These are phyloP conservation scores for Yarrowia osloensis DNA, from an alignment of 805 yeast species.

Conservation along the genomic window DNA sequence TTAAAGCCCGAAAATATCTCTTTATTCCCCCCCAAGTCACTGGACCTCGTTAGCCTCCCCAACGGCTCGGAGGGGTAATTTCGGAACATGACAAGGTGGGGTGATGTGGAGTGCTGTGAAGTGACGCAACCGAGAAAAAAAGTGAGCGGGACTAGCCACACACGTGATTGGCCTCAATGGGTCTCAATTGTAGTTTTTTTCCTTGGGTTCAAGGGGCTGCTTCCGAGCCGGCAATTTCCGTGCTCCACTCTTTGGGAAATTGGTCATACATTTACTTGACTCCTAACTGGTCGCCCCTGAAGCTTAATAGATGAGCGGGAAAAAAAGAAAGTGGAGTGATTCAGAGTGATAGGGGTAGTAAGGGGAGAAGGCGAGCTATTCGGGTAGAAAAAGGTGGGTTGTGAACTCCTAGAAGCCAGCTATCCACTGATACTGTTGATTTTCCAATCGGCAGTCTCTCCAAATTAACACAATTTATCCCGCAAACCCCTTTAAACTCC, in stretches of 20 bases:
- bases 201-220: too few species aligned
- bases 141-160: too few species aligned
- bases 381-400: background rate
- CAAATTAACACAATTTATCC: background rate
- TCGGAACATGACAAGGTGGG: background rate
- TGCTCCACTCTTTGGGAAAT: background rate
- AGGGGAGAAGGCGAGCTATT: background rate
- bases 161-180: too few species aligned
- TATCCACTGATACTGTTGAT: too few species aligned
- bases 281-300: background rate
- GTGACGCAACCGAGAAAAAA: background rate
- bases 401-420: too few species aligned
- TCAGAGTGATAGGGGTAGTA: background rate
- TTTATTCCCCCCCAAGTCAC: background rate
- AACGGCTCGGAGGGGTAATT: constrained; percentile 24
- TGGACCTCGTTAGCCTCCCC: constrained; percentile 27
- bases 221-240: too few species aligned
- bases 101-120: background rate
- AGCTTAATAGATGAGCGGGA: background rate
- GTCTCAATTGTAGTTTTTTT: too few species aligned
- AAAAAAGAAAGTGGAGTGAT: background rate
- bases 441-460: too few species aligned
- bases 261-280: background rate
- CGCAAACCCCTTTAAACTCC: background rate
- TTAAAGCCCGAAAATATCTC: background rate